Evolutionary conservation across 495 filamentous ascomycete species (phyloP), one percentile per base, ranked within the genome.

Genomic region (Trypethelium eluteriae): DNA sequence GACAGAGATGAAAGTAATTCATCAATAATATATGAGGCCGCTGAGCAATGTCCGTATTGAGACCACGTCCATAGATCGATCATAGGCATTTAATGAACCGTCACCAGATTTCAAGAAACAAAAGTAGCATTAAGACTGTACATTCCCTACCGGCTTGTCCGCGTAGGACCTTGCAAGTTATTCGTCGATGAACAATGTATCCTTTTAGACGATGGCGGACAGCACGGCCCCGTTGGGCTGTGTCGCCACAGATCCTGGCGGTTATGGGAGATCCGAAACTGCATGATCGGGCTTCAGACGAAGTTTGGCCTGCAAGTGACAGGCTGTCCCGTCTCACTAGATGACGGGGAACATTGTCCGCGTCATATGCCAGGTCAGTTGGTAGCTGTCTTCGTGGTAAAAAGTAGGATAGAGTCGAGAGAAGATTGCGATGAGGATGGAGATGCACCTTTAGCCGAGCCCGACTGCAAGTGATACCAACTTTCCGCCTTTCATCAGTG

Each of bases 261-360:
- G 41, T n/a, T 5, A 16, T 10, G 25, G 32, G 32, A 34, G 32
- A 35, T 59, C n/a, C 53, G 53, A 59, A 59, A 59, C 53, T 59
- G 53, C 53, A 35, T 5, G 12, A 53, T 59, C 53, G 7, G 36
- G 32, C 53, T 59, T 59, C 53, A 59, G 53, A 59, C 32, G 6
- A 32, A 59, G 53, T 59, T 14, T 59, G 53, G 53, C 14, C 53
- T 59, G 49, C 49, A 53, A 18, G 49, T 53, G 49, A 53, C 49
- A 53, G 49, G 9, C 10, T 14, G 16, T 53, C n/a, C n/a, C n/a
- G 32, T 34, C 53, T 59, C 53, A 36, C 18, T 5, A 34, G 3
- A 5, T 34, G 10, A 59, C 53, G 53, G 6, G 53, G 53, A 59
- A 7, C 7, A 59, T 59, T 59, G 5, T 59, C 25, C 32, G 53